These are phyloP conservation scores for Calonectria honghensis DNA, from an alignment of 2,329 filamentous ascomycete species.

Conservation along the genomic window DNA sequence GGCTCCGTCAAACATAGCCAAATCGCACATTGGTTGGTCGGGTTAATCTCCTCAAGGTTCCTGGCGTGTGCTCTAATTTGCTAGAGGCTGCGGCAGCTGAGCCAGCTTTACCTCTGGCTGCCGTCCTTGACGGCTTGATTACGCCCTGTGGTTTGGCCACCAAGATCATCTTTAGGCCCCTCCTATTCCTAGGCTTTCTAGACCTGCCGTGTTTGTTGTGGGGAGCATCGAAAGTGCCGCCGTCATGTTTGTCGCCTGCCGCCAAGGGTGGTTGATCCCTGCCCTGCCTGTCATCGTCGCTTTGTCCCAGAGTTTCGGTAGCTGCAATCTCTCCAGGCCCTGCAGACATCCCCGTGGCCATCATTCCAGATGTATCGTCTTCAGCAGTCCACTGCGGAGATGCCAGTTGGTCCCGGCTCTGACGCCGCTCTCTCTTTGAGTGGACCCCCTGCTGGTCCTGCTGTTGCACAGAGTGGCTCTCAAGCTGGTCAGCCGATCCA, in stretches of 20 bases:
- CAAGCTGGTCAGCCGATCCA: background rate
- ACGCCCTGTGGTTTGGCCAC: background rate
- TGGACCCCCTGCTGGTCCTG: background rate
- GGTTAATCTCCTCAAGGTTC: background rate
- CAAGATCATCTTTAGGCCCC: background rate
- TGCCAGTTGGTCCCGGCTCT: background rate
- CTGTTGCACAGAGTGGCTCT: background rate
- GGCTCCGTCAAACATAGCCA: slow-evolving; percentile 1
- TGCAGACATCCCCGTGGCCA: no score
- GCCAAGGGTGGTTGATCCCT: background rate
- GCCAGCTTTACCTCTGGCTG: background rate
- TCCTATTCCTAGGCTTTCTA: background rate
- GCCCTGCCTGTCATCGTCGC: background rate
- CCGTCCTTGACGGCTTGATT: background rate
- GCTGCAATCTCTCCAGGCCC: no score
- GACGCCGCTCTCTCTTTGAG: background rate
- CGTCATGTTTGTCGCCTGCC: background rate
- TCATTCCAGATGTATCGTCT: background rate
- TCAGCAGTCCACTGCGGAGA: background rate
- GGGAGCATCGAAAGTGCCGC: no score
- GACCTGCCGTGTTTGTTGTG: no score
- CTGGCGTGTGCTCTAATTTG: background rate
- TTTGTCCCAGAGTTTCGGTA: background rate
- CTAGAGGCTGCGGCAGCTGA: background rate
- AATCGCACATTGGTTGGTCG: background rate